Base-by-base conservation (phyloP, 495 filamentous ascomycete species). In the Aspergillus mulundensis region DNA sequence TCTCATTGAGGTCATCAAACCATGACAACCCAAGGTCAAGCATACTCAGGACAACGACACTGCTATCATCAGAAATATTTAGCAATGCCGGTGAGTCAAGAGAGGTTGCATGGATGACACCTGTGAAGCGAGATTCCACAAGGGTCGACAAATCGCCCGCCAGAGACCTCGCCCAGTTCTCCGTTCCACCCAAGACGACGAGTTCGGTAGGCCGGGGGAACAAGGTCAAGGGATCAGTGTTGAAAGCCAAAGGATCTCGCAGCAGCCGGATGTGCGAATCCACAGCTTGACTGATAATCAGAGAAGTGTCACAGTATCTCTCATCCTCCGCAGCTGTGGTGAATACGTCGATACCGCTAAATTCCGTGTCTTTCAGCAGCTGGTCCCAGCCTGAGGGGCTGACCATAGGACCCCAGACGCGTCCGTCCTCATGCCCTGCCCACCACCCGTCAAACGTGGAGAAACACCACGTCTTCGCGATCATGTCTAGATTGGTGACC, bases 341-440 rank as follows among this genome's bases (percentile, higher is more conserved):
- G 24, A 15, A 25, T n/a, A n/a, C n/a, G 14, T 56, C 46, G 6
- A 62, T 34, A 0, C 56, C 60, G 5, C 34, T 21, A 23, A 59
- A 62, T 0, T 56, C 60, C 0, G 42, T 50, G 0, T n/a, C 16
- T 6, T 16, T 10, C 10, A 62, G 43, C 0, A 62, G 21, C 19
- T 24, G 16, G 0, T 56, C 48, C 60, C 60, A 62, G 0, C 20
- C 15, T 1, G 34, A 2, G 15, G 11, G 6, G 2, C 20, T 24
- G 0, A 58, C 2, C 7, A 42, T 12, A 15, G 60, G 60, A 4
- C 24, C 32, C 16, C 19, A 25, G 20, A 16, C 0, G 1, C 48
- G 28, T 8, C 23, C 45, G 8, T 48, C 46, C 3, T 38, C 10
- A 1, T 16, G 24, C 10, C 52, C 51, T 0, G 30, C 20, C 60